Evolutionary conservation across 345 rosid genomes (phyloP).

Genomic region (Balakata baccata): DNA sequence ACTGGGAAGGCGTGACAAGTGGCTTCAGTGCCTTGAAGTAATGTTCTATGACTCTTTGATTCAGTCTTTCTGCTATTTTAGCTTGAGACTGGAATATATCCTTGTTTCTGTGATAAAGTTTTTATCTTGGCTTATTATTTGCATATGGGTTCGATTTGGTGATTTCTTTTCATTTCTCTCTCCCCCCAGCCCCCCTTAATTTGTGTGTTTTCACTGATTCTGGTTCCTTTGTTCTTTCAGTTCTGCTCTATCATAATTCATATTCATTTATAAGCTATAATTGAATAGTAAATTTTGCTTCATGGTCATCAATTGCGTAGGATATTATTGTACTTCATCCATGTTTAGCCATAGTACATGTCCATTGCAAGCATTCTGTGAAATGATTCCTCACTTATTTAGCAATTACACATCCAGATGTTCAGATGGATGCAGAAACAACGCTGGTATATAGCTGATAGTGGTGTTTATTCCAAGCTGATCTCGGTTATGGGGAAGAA

Average conservation of each 20-base stretch:
- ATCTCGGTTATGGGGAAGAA: conserved; percentile 84
- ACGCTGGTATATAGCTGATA: conserved; percentile 82
- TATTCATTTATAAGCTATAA: not conserved
- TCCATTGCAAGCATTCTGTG: too few species aligned
- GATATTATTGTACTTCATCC: not conserved
- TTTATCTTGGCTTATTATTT: not conserved
- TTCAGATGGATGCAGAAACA: conserved; percentile 99
- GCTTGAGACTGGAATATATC: not conserved
- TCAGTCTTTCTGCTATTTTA: not conserved
- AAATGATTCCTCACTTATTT: not conserved
- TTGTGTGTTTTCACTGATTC: not conserved
- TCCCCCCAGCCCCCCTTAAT: too few species aligned
- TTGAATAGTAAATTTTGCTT: not conserved
- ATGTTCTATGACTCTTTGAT: not conserved
- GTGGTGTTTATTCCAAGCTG: conserved; percentile 76
- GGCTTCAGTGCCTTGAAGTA: conserved; percentile 95
- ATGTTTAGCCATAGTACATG: too few species aligned
- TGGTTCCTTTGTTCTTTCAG: not conserved
- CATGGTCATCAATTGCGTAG: not conserved
- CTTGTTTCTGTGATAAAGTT: conserved; percentile 8
- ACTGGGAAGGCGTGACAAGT: conserved; percentile 74
- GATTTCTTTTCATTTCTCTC: too few species aligned
- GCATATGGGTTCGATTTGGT: not conserved
- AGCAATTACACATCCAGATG: conserved; percentile 41
- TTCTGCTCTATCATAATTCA: not conserved